These are phyloP conservation scores for Exophiala lecanii-corni DNA, from an alignment of 2,329 filamentous ascomycete species.

Conservation along the genomic window DNA sequence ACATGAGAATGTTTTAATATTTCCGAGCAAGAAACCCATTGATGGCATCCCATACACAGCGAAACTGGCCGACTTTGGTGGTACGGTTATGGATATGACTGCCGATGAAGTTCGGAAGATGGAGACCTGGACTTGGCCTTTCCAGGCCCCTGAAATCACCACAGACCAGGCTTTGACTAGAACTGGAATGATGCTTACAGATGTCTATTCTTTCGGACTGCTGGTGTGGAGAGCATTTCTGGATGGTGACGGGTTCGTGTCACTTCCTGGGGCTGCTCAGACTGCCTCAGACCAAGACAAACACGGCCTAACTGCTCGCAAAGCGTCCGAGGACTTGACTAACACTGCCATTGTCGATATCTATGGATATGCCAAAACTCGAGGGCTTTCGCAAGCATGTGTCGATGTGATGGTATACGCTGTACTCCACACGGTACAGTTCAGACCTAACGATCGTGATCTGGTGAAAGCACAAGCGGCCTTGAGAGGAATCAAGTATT, in stretches of 20 bases:
- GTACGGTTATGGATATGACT: conserved; percentile 12
- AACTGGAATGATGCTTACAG: conserved; percentile 10
- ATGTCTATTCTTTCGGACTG: conserved; percentile 16
- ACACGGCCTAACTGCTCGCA: not conserved
- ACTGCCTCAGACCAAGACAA: conserved; percentile 3
- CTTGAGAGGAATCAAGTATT: conserved; percentile 3
- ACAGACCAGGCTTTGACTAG: conserved; percentile 2
- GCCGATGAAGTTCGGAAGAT: not conserved
- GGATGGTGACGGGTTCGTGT: conserved; percentile 6
- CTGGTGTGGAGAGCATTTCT: conserved; percentile 15
- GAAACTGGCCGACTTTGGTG: conserved; percentile 21
- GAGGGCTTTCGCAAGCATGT: conserved; percentile 4
- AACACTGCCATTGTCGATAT: conserved; percentile 2
- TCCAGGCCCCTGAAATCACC: conserved; percentile 12
- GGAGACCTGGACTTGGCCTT: conserved; percentile 11
- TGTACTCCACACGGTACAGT: conserved; percentile 2
- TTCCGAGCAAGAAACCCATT: conserved; percentile 1
- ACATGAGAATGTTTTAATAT: conserved; percentile 19
- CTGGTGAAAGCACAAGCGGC: conserved; percentile 4
- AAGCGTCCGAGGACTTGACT: conserved; percentile 2
- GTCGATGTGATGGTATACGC: conserved; percentile 2
- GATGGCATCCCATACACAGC: conserved; percentile 9
- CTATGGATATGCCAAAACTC: not conserved
- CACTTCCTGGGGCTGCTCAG: not conserved
- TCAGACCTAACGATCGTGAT: conserved; percentile 1